These are phyloP conservation scores for Ceratobasidium sp. DNA, from an alignment of 1,284 basidiomycete species.

Conservation along the genomic window DNA sequence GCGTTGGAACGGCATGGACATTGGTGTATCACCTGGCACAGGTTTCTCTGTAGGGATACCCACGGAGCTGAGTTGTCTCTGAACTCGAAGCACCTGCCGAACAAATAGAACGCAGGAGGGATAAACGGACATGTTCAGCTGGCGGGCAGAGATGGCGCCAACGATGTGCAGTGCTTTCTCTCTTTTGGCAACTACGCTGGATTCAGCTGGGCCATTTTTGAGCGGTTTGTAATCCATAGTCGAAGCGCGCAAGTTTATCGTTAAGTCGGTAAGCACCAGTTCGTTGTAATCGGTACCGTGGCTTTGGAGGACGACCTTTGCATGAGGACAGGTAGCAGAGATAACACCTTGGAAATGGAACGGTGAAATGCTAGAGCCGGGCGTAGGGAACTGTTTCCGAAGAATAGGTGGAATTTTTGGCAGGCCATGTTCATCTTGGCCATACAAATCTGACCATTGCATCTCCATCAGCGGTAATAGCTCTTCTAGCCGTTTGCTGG, in stretches of 20 bases:
- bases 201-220: neutral
- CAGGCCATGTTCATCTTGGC: conserved; percentile 20
- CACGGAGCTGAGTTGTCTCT: conserved; percentile 16
- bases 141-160: conserved; percentile 36
- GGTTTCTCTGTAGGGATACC: neutral
- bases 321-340: neutral
- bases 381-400: conserved; percentile 16
- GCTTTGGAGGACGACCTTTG: conserved; percentile 27
- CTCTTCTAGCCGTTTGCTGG: conserved; percentile 16
- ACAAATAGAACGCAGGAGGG: conserved; percentile 75
- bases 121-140: conserved; percentile 64
- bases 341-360: conserved; percentile 9
- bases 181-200: neutral
- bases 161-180: conserved; percentile 39
- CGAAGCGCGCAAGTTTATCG: conserved; percentile 11
- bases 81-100: conserved; percentile 68
- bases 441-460: conserved; percentile 46
- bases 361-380: neutral
- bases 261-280: conserved; percentile 2
- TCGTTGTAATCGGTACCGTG: conserved; percentile 36
- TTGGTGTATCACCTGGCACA: neutral
- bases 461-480: conserved; percentile 32
- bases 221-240: conserved; percentile 11
- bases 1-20: conserved; percentile 14
- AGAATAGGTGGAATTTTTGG: conserved; percentile 30